A percentile compares a stretch with the other conserved stretches of the same genome.
These are phyloP conservation scores for Kazachstania sp. DNA, from an alignment of 1,139 yeast genomes.

Conservation along the genomic window DNA sequence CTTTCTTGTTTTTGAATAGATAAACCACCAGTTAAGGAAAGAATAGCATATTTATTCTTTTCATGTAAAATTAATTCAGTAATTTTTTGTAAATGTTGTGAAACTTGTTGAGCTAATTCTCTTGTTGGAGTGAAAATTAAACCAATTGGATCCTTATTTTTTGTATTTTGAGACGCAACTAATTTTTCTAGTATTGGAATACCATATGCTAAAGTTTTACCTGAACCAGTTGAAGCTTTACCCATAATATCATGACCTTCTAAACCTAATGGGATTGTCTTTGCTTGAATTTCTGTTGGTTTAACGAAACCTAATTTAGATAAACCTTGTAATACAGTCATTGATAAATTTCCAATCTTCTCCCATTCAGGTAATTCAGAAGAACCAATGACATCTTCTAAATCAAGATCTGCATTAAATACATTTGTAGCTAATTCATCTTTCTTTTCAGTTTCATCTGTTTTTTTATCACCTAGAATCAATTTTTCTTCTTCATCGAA, in stretches of 20 bases:
- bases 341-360: constrained; percentile 35
- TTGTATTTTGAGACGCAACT: constrained; percentile 22
- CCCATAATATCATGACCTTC: constrained; percentile 80
- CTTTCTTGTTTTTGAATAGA: constrained; percentile 91
- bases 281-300: constrained; percentile 80
- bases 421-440: constrained; percentile 17
- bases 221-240: constrained; percentile 96
- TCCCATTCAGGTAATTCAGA: constrained; percentile 56
- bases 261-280: constrained; percentile 67
- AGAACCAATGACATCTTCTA: constrained; percentile 25
- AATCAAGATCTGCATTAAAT: constrained; percentile 24
- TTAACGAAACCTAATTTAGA: constrained; percentile 46
- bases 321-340: constrained; percentile 52
- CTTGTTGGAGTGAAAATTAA: constrained; percentile 90
- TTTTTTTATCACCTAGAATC: constrained; percentile 10
- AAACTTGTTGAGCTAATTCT: constrained; percentile 92
- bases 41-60: constrained; percentile 49
- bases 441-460: constrained; percentile 14
- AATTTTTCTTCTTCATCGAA: constrained; percentile 9
- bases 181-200: constrained; percentile 79
- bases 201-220: constrained; percentile 94
- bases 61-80: constrained; percentile 35
- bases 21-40: constrained; percentile 89
- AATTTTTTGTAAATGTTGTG: constrained; percentile 55
- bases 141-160: constrained; percentile 47